Percentiles rank a stretch among this genome's conserved stretches.
Evolutionary conservation across 164 flowering plant genomes (phyloP).

Genomic region (Platanus orientalis): DNA sequence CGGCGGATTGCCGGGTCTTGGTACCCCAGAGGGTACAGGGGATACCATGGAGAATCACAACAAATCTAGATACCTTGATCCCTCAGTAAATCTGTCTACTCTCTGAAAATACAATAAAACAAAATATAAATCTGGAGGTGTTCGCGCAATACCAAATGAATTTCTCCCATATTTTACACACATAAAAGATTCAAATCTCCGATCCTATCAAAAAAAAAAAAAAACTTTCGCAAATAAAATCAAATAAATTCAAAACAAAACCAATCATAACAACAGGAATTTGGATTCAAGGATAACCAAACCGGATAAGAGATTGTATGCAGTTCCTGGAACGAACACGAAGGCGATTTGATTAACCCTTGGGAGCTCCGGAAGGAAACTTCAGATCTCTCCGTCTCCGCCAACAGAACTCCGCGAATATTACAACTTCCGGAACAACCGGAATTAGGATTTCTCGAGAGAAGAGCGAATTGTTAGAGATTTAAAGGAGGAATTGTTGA

Average conservation of each 20-base stretch:
- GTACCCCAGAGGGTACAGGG: conserved; percentile 67
- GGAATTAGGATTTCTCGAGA: too few species aligned
- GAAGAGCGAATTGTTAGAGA: too few species aligned
- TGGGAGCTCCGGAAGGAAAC: too few species aligned
- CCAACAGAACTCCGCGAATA: too few species aligned
- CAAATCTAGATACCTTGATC: conserved; percentile 4
- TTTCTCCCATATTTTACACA: neutral
- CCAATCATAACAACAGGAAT: neutral
- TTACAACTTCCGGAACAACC: too few species aligned
- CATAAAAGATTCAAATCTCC: neutral
- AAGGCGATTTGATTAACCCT: too few species aligned
- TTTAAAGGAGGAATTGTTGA: too few species aligned
- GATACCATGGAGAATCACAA: conserved; percentile 47
- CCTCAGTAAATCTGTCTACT: conserved; percentile 4
- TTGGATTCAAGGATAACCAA: too few species aligned
- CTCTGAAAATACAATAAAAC: conserved; percentile 8
- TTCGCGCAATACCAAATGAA: neutral
- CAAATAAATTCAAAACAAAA: neutral
- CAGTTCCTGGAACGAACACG: too few species aligned
- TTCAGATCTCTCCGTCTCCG: too few species aligned
- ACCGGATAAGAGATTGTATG: neutral
- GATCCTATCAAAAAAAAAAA: neutral
- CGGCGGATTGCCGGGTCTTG: conserved; percentile 49
- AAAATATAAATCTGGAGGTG: neutral
- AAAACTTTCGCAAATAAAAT: neutral